A percentile compares a stretch with the other conserved stretches of the same genome.
Evolutionary conservation across 73 alveolate genomes (phyloP).

Genomic region (Paramecium sexaurelia): DNA sequence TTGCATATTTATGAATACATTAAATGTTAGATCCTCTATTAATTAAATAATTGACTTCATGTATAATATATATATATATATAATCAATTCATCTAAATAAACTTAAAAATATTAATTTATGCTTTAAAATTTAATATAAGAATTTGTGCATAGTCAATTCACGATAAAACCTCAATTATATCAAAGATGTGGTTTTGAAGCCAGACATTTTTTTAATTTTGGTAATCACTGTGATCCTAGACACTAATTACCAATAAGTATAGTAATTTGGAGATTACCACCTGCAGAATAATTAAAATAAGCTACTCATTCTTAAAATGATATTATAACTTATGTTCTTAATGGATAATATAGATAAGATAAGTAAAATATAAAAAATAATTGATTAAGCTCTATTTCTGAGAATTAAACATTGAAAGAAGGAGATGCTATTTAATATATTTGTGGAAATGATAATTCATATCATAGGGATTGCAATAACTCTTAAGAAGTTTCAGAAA

Average conservation of each 20-base stretch:
- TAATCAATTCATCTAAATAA: background rate
- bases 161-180: background rate
- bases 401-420: background rate
- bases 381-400: background rate
- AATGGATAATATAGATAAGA: constrained; percentile 40
- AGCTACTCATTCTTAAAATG: background rate
- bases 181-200: constrained; percentile 29
- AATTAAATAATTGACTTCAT: constrained; percentile 52
- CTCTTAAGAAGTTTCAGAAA: background rate
- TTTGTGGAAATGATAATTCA: background rate
- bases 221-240: constrained; percentile 30
- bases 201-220: constrained; percentile 14
- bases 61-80: background rate
- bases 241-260: constrained; percentile 30
- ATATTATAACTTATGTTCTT: background rate
- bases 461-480: constrained; percentile 17
- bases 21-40: constrained; percentile 80
- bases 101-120: background rate
- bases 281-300: constrained; percentile 23
- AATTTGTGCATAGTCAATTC: background rate
- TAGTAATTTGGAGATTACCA: constrained; percentile 31
- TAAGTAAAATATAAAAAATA: background rate
- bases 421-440: background rate
- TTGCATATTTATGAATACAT: constrained; percentile 94
- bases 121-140: background rate